phyloP scores from a whole-genome alignment of 495 filamentous ascomycete species.

The Aspergillus homomorphus region DNA sequence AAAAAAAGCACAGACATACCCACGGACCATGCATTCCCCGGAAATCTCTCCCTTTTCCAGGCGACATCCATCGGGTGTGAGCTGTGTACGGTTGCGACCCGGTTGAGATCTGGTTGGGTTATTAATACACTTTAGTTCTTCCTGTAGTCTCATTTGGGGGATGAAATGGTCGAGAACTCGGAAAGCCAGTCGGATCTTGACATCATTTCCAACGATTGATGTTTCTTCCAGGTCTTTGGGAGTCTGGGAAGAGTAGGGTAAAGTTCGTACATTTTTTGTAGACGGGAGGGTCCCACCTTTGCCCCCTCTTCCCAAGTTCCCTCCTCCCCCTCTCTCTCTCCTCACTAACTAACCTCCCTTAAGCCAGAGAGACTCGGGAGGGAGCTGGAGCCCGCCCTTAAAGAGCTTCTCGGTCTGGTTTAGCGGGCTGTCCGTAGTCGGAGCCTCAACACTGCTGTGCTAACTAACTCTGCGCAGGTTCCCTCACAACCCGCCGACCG shows the following conservation, averaged over 20 bases:
- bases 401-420: not conserved
- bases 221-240: not conserved
- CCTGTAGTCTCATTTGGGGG: too few relatives aligned
- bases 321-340: not conserved
- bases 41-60: conserved; percentile 8
- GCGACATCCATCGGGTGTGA: too few relatives aligned
- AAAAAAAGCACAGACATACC: conserved; percentile 30
- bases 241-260: not conserved
- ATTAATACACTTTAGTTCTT: not conserved
- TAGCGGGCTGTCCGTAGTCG: not conserved
- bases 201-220: not conserved
- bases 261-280: not conserved
- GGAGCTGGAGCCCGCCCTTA: not conserved
- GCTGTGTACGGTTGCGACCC: too few relatives aligned
- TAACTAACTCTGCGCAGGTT: not conserved
- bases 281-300: conserved; percentile 16
- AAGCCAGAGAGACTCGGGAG: too few relatives aligned
- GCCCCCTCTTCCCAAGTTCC: conserved; percentile 11
- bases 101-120: not conserved
- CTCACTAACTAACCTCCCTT: not conserved
- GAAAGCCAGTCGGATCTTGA: not conserved
- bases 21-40: conserved; percentile 29
- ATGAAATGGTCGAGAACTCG: not conserved
- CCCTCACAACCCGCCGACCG: conserved; percentile 6
- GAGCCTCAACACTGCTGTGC: not conserved